Evolutionary conservation across 2,329 filamentous ascomycete genomes (phyloP).

Genomic region (Diplodia intermedia): DNA sequence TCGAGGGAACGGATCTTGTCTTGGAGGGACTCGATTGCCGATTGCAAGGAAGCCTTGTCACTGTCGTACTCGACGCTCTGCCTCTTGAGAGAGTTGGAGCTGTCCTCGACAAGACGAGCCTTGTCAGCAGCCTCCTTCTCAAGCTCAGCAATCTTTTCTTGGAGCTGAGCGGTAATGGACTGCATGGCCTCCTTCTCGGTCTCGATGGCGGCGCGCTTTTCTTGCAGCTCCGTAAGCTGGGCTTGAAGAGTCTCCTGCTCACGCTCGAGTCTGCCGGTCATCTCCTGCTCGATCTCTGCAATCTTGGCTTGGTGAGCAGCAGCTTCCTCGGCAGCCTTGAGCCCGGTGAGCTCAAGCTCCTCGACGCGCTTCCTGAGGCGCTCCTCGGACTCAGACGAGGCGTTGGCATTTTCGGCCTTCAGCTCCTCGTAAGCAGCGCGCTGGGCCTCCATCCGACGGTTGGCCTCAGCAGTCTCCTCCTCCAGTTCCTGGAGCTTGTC

Average conservation of each 20-base stretch:
- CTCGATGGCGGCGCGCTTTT: constrained; percentile 21
- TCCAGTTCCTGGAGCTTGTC: constrained; percentile 27
- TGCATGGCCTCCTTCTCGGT: constrained; percentile 27
- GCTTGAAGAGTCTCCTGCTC: constrained; percentile 20
- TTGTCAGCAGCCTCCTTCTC: constrained; percentile 29
- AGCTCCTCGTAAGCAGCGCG: constrained; percentile 29
- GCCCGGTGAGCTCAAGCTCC: constrained; percentile 27
- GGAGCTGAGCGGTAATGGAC: constrained; percentile 13
- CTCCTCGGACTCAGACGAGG: constrained; percentile 19
- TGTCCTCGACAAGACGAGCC: constrained; percentile 26
- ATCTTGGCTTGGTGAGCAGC: constrained; percentile 25
- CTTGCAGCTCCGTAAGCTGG: constrained; percentile 13
- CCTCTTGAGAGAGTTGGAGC: constrained; percentile 23
- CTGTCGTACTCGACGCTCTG: constrained; percentile 29
- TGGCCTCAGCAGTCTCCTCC: constrained; percentile 26
- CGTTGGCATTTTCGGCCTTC: constrained; percentile 10
- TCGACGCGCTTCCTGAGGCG: constrained; percentile 24
- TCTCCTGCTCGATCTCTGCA: constrained; percentile 20
- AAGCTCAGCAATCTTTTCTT: constrained; percentile 20
- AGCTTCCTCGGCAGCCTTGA: constrained; percentile 19
- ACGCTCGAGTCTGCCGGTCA: constrained; percentile 18
- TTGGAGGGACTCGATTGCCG: constrained; percentile 28
- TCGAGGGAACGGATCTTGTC: constrained; percentile 29
- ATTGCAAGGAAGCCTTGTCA: constrained; percentile 27
- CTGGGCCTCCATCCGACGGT: constrained; percentile 23